Base-by-base conservation (phyloP, 2,329 filamentous ascomycete genomes). In the Proliferodiscus dingleyae region DNA sequence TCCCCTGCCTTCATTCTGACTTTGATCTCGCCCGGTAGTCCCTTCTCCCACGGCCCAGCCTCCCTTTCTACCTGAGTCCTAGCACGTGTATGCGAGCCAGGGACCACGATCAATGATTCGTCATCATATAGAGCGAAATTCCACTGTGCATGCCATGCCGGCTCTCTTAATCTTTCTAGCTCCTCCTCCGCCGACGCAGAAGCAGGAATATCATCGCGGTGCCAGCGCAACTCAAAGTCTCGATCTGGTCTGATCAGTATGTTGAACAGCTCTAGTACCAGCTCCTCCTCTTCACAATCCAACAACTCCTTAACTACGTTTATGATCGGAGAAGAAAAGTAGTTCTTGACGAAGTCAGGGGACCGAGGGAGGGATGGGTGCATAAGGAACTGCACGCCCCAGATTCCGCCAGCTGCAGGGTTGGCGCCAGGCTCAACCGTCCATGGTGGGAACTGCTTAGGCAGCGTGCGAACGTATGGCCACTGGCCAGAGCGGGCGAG, bases 391-490 rank as follows among this genome's bases (percentile, higher is more conserved):
- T 95, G 89, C 2, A 94, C 84, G 52, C 88, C 89, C 89, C 89
- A 95, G 65, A 95, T 94, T 16, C 87, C 87, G 41, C 73, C 64
- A 1, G 69, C 66, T 0, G 72, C 69, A 1, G 73, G 69, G 40
- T 72, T 61, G 7, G 46, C 39, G 11, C 57, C 59, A 5, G 54
- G 49, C 7, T 39, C 38, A n/a, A 59, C 71, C n/a, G 71, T 72
- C 89, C 89, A 95, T 0, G 89, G 89, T 1, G 89, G 89, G 68
- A 95, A 95, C 67, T 95, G 89, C 66, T 94, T 94, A 43, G 87
- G 87, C 2, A 93, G 78, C 0, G 87, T 91, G 53, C 89, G 85
- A 60, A 94, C 81, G 66, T 85, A 77, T 3, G 87, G 87, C 89
- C 89, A 95, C 51, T 73, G 61, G 29, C 88, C 88, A n/a, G 70